A percentile compares a stretch with the other conserved stretches of the same genome.
Conservation (phyloP, 192 early-diverging fungal genomes). For the Podila horticola region DNA sequence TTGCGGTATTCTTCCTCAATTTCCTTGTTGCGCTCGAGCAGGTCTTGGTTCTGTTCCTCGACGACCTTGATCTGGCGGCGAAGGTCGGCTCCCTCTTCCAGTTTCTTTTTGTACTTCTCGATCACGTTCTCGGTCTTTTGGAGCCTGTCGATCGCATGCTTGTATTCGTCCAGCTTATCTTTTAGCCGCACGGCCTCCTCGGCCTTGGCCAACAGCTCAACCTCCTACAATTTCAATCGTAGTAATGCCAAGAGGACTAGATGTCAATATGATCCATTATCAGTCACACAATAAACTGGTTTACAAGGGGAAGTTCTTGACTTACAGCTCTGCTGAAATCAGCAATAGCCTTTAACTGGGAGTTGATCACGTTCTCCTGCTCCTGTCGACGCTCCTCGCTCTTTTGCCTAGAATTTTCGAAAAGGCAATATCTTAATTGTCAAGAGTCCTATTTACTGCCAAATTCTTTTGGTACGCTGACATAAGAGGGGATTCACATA, state of each 20-base stretch:
- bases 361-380: constrained; percentile 67
- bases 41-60: constrained; percentile 80
- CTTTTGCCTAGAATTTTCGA: constrained; percentile 63
- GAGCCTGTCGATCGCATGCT: constrained; percentile 89
- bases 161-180: constrained; percentile 93
- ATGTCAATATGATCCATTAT: neutral
- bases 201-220: constrained; percentile 67
- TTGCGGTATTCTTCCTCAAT: constrained; percentile 93
- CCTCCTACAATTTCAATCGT: constrained; percentile 31
- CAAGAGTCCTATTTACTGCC: neutral
- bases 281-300: too few species aligned
- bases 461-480: neutral
- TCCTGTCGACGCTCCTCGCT: constrained; percentile 82
- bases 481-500: constrained; percentile 51
- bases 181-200: constrained; percentile 79
- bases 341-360: constrained; percentile 68
- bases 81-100: constrained; percentile 89
- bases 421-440: neutral
- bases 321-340: constrained; percentile 73
- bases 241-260: constrained; percentile 1
- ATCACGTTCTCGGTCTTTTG: constrained; percentile 94
- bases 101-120: constrained; percentile 96
- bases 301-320: neutral
- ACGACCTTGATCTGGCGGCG: constrained; percentile 80
- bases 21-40: constrained; percentile 75